Base-by-base conservation (phyloP, 768 basidiomycete species). In the Pleurotus tuoliensis region DNA sequence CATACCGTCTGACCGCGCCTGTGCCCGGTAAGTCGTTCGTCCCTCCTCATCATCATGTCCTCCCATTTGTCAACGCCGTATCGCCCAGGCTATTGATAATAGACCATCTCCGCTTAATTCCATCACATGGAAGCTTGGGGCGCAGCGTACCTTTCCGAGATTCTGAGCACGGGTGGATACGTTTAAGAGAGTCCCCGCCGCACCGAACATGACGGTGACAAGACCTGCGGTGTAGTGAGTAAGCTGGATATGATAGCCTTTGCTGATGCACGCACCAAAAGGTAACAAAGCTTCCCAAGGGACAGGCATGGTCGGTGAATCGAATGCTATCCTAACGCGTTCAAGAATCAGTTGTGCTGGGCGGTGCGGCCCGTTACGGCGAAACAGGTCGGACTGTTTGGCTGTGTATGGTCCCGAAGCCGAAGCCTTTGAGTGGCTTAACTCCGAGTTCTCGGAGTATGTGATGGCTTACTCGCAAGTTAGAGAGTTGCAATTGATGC, bases 261-360 rank as follows among this genome's bases (percentile, higher is more conserved):
- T 16, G 49, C 18, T 27, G 24, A 56, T 48, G 38, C 57, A 62
- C 55, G 43, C 45, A 94, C 95, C 95, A 67, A 95, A 94, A 47
- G 95, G 95, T 77, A 98, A 91, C 64, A 98, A 82, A 51, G 95
- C 94, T 77, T 98, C 94, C 88, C 91, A 98, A 63, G 94, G 95
- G 64, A 97, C 88, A 56, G 95, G 95, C 95, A 96, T 96, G 63
- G 61, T 52, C 78, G 69, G 54, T 58, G 55, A 47, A 52, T 45
- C 27, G 43, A 40, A 63, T 65, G n/a, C 18, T 39, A n/a, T 22
- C 15, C 22, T 15, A 15, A 40, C 30, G 46, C 37, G 27, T 25
- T 59, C 41, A 46, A 55, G 43, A 50, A 25, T 25, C 39, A 46
- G 45, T 30, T 40, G 45, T 39, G 38, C 51, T 24, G 38, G n/a